These are phyloP conservation scores for Hypoxylon sp. DNA, from an alignment of 2,329 filamentous ascomycete genomes.

Conservation along the genomic window DNA sequence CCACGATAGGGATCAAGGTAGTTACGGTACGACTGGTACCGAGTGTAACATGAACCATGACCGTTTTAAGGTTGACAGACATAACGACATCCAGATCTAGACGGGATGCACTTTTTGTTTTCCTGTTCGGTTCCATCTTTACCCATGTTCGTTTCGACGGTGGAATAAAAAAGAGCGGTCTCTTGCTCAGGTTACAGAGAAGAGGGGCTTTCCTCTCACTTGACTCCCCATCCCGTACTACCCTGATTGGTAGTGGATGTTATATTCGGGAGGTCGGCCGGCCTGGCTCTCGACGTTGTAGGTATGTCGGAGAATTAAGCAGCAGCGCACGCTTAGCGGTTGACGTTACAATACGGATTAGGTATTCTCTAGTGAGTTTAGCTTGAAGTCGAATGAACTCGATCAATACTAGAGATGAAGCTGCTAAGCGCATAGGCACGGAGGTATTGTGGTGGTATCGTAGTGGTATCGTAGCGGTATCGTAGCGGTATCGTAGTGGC, in stretches of 20 bases:
- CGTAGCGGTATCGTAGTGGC: not conserved
- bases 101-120: conserved; percentile 44
- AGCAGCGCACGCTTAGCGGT: conserved; percentile 33
- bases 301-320: conserved; percentile 35
- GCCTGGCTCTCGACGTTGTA: conserved; percentile 15
- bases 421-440: conserved; percentile 6
- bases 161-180: conserved; percentile 36
- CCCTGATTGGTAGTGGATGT: conserved; percentile 19
- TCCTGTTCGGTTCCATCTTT: conserved; percentile 42
- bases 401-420: conserved; percentile 20
- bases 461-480: conserved; percentile 47
- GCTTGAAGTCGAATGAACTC: conserved; percentile 27
- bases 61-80: conserved; percentile 28
- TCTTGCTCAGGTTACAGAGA: conserved; percentile 41
- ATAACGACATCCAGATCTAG: conserved; percentile 40
- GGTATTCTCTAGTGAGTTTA: conserved; percentile 11
- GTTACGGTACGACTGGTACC: conserved; percentile 7
- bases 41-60: conserved; percentile 16
- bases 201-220: conserved; percentile 31
- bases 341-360: conserved; percentile 24
- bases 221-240: conserved; percentile 22
- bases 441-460: conserved; percentile 38
- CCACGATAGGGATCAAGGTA: conserved; percentile 1
- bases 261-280: conserved; percentile 27
- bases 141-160: conserved; percentile 42